Conservation (phyloP, 2,329 filamentous ascomycete species). For the Claviceps fusiformis region DNA sequence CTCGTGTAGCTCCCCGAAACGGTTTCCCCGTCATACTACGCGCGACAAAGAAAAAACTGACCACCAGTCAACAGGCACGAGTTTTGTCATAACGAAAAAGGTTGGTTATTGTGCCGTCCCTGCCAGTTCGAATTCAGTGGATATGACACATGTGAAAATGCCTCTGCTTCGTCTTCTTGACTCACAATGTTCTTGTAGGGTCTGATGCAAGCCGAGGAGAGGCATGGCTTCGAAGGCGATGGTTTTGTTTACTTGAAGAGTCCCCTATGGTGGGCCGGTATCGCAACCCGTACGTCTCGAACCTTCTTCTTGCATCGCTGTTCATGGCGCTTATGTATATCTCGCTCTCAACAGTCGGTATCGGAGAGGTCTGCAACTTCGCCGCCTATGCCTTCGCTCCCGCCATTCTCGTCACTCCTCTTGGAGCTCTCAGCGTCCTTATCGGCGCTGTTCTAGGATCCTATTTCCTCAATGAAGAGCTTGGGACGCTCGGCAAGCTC, state of each 20-base stretch:
- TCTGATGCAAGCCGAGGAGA: slow-evolving; percentile 77
- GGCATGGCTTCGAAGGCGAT: slow-evolving; percentile 92
- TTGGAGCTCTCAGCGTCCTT: slow-evolving; percentile 85
- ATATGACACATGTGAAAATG: background rate
- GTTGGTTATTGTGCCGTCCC: slow-evolving; percentile 26
- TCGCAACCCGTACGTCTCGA: slow-evolving; percentile 58
- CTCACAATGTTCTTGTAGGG: slow-evolving; percentile 38
- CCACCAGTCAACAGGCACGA: slow-evolving; percentile 49
- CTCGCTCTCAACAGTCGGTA: slow-evolving; percentile 48
- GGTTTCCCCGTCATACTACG: background rate
- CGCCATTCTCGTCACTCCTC: slow-evolving; percentile 91
- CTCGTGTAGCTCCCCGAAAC: background rate
- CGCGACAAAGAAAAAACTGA: slow-evolving; percentile 8
- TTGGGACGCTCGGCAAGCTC: slow-evolving; percentile 83
- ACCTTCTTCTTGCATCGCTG: background rate
- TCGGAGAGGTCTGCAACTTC: slow-evolving; percentile 94
- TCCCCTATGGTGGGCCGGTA: slow-evolving; percentile 96
- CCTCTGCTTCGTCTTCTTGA: background rate
- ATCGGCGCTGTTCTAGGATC: slow-evolving; percentile 91
- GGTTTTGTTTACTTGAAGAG: slow-evolving; percentile 89
- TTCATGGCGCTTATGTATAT: background rate
- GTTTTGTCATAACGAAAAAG: slow-evolving; percentile 99
- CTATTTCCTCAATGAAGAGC: slow-evolving; percentile 81
- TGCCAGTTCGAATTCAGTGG: background rate
- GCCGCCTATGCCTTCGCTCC: slow-evolving; percentile 96